Conservation (phyloP, 345 rosid species). For the Eutrema japonicum region DNA sequence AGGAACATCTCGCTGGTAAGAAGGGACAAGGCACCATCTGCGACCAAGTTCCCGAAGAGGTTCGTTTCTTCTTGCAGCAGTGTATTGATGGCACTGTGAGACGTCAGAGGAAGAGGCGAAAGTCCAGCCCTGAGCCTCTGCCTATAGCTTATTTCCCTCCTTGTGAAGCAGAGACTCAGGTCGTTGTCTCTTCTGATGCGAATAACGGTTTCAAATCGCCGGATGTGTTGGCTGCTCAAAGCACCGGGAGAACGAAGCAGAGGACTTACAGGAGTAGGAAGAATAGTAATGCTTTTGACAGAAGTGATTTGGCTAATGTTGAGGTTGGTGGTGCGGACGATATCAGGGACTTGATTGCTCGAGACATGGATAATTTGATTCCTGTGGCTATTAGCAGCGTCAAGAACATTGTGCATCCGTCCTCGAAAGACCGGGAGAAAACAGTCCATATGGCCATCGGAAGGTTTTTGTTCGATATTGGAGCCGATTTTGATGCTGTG, state of each 20-base stretch:
- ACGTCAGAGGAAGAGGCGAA: constrained; percentile 73
- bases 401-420: constrained; percentile 40
- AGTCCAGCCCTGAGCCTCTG: constrained; percentile 52
- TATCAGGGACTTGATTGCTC: constrained; percentile 35
- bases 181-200: constrained; percentile 48
- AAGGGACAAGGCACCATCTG: constrained; percentile 90
- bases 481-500: constrained; percentile 71
- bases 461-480: constrained; percentile 71
- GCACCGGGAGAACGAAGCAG: constrained; percentile 43
- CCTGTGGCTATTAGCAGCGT: constrained; percentile 49
- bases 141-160: constrained; percentile 52
- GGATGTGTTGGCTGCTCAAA: constrained; percentile 32
- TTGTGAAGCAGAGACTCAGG: constrained; percentile 43
- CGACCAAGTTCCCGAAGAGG: constrained; percentile 64
- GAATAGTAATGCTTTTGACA: constrained; percentile 51
- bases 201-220: constrained; percentile 39
- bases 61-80: constrained; percentile 62
- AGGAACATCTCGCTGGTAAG: constrained; percentile 90
- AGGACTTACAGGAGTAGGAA: constrained; percentile 48
- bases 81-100: constrained; percentile 72
- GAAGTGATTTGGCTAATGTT: constrained; percentile 49
- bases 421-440: constrained; percentile 47
- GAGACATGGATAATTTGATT: constrained; percentile 44
- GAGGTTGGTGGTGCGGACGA: constrained; percentile 39
- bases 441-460: constrained; percentile 61